These are phyloP conservation scores for Porphyra umbilicalis DNA, from an alignment of 31 red algal species.

Conservation along the genomic window DNA sequence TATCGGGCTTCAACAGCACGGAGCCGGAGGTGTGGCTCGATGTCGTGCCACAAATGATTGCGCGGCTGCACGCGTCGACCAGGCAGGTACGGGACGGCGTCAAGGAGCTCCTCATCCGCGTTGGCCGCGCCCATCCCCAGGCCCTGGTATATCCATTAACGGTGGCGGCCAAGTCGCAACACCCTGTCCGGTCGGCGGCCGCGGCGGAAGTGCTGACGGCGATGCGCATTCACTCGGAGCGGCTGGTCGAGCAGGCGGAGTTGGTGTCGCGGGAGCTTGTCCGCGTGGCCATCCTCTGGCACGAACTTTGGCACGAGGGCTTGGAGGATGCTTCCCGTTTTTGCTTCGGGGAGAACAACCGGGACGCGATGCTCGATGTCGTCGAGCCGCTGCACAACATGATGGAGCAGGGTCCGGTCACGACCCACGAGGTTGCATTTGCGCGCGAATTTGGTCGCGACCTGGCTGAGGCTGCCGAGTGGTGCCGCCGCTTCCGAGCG, in stretches of 20 bases:
- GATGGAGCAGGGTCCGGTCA: conserved; percentile 75
- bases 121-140: conserved; percentile 90
- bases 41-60: conserved; percentile 96
- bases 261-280: conserved; percentile 74
- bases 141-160: conserved; percentile 83
- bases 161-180: conserved; percentile 57
- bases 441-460: conserved; percentile 74
- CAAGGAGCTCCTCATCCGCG: conserved; percentile 47
- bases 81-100: conserved; percentile 61
- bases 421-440: conserved; percentile 62
- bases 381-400: conserved; percentile 82
- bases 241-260: conserved; percentile 80
- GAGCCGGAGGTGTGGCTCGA: conserved; percentile 90
- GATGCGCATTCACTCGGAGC: conserved; percentile 41
- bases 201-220: conserved; percentile 68
- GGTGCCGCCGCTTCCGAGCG: conserved; percentile 56
- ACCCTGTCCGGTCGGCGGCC: conserved; percentile 33
- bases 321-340: conserved; percentile 89
- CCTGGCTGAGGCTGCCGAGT: conserved; percentile 61
- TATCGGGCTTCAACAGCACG: conserved; percentile 43
- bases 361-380: conserved; percentile 78
- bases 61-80: conserved; percentile 68
- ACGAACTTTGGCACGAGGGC: conserved; percentile 88
- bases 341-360: conserved; percentile 82
- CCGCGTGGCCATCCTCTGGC: conserved; percentile 80